phyloP scores from a whole-genome alignment of 2,329 filamentous ascomycete genomes.

The Trichophyton verrucosum region DNA sequence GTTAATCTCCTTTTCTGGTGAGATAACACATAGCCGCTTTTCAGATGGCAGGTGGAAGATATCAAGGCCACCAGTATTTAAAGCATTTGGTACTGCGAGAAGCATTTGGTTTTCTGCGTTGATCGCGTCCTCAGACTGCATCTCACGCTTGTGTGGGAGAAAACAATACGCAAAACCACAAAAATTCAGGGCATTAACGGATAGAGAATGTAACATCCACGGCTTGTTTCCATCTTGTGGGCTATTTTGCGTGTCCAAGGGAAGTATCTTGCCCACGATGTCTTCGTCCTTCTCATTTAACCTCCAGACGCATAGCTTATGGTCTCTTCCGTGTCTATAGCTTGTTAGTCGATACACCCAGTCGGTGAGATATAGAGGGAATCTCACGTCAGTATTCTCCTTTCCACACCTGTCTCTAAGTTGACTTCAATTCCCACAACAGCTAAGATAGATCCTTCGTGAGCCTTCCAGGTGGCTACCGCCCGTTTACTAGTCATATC shows the following conservation, averaged over 20 bases:
- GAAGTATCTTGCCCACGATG: slow-evolving; percentile 52
- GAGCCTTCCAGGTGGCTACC: slow-evolving; percentile 73
- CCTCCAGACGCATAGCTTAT: slow-evolving; percentile 76
- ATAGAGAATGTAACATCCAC: slow-evolving; percentile 71
- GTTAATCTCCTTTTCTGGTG: slow-evolving; percentile 32
- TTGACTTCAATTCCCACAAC: slow-evolving; percentile 52
- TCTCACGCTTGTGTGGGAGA: slow-evolving; percentile 12
- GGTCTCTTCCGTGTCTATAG: slow-evolving; percentile 74
- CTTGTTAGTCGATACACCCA: too few species aligned
- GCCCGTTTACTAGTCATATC: slow-evolving; percentile 69
- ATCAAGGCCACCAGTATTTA: slow-evolving; percentile 65
- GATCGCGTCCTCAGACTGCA: neutral
- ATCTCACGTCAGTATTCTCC: slow-evolving; percentile 70
- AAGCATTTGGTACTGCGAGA: slow-evolving; percentile 67
- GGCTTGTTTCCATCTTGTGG: slow-evolving; percentile 45
- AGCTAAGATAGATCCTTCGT: slow-evolving; percentile 64
- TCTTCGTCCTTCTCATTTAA: slow-evolving; percentile 49
- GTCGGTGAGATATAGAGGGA: neutral
- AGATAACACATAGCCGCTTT: slow-evolving; percentile 50
- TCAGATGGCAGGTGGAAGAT: slow-evolving; percentile 73
- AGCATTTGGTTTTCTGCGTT: slow-evolving; percentile 26
- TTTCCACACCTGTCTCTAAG: slow-evolving; percentile 20
- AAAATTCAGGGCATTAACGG: slow-evolving; percentile 91
- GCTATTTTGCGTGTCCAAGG: slow-evolving; percentile 49
- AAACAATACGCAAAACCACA: slow-evolving; percentile 63